A percentile compares a stretch with the other conserved stretches of the same genome.
These are phyloP conservation scores for Ophiostoma sp. DNA, from an alignment of 2,329 filamentous ascomycete genomes.

Conservation along the genomic window DNA sequence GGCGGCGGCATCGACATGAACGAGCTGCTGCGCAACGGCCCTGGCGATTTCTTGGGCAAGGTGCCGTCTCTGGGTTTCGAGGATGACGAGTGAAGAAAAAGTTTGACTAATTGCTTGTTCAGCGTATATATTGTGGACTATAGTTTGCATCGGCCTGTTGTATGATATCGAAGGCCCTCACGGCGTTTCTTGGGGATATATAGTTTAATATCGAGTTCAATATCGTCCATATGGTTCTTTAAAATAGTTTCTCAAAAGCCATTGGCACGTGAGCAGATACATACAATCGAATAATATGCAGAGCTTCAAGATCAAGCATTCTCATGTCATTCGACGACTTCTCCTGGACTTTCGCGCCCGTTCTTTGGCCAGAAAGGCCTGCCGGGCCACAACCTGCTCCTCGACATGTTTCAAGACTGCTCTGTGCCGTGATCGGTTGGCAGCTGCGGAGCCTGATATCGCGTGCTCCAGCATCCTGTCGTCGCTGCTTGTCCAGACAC, in stretches of 20 bases:
- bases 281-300: no score
- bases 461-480: not conserved
- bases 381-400: not conserved
- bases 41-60: slow-evolving; percentile 60
- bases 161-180: not conserved
- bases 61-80: slow-evolving; percentile 40
- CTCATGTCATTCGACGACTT: not conserved
- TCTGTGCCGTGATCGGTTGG: not conserved
- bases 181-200: slow-evolving; percentile 1
- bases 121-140: not conserved
- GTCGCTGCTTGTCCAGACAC: not conserved
- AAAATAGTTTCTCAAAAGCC: no score
- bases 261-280: no score
- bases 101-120: not conserved
- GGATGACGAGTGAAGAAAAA: slow-evolving; percentile 17
- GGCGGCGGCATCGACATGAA: slow-evolving; percentile 20
- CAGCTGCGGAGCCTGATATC: not conserved
- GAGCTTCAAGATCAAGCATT: no score
- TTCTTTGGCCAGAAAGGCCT: not conserved
- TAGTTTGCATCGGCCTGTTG: slow-evolving; percentile 12
- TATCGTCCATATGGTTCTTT: no score
- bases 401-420: not conserved
- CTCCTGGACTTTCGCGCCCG: not conserved
- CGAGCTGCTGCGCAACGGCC: slow-evolving; percentile 29
- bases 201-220: not conserved